phyloP scores from a whole-genome alignment of 139 green algal genomes.

The Tetraselmis striata region DNA sequence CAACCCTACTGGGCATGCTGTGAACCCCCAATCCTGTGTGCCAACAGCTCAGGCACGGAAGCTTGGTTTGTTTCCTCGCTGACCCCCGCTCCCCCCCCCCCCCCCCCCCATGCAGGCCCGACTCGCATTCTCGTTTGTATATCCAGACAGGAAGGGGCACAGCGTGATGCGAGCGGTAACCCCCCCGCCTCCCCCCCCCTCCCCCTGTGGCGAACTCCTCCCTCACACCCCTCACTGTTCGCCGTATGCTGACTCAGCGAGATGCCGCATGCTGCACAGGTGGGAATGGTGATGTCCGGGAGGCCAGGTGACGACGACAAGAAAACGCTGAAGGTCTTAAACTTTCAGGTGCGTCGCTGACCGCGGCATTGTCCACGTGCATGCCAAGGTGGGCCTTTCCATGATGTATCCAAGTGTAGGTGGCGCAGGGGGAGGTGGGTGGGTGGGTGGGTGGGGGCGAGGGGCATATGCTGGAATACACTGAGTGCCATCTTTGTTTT shows the following conservation, averaged over 20 bases:
- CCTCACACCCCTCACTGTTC: not conserved
- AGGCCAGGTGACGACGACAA: conserved; percentile 59
- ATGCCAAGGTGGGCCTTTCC: not conserved
- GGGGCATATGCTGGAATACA: not conserved
- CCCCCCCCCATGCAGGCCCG: conserved; percentile 27
- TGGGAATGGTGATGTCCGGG: conserved; percentile 49
- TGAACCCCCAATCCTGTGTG: not conserved
- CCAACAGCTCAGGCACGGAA: not conserved
- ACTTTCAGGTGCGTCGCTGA: conserved; percentile 59
- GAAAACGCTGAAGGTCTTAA: conserved; percentile 68
- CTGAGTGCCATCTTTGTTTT: conserved; percentile 1
- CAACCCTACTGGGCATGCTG: too few relatives aligned
- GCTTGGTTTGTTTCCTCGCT: not conserved
- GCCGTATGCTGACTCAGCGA: not conserved
- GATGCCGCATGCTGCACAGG: conserved; percentile 32
- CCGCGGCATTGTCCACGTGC: not conserved
- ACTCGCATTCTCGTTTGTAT: conserved; percentile 83
- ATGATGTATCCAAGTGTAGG: not conserved
- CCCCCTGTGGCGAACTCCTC: not conserved
- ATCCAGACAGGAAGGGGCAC: conserved; percentile 74
- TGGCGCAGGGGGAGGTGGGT: not conserved
- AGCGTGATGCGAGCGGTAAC: conserved; percentile 81
- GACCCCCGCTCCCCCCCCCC: conserved; percentile 27
- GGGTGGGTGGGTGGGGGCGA: not conserved
- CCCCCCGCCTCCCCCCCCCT: not conserved